Evolutionary conservation across 805 yeast genomes (phyloP), one percentile per base, ranked within the genome.

Genomic region (Metschnikowia continentalis): DNA sequence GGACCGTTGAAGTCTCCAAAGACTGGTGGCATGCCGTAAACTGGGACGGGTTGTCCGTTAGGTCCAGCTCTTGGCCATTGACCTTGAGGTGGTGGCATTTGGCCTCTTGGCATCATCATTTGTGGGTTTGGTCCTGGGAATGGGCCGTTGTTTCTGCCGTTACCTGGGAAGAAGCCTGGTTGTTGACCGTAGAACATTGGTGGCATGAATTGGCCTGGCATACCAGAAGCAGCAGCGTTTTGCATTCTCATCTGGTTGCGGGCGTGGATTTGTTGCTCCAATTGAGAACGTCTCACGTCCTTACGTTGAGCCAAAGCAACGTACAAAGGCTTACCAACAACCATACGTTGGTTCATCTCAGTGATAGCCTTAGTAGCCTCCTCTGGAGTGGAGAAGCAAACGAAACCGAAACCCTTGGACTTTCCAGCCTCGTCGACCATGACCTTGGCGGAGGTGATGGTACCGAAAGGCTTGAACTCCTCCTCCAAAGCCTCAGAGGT

Each of bases 301-400:
- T 90, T 92, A 75, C 96, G 88, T 83, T 94, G 99, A 63, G 99
- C 99, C 68, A 94, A 84, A 55, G 97, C 97, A 75, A 94, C 99
- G 72, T 92, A 94, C 69, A 94, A 81, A 66, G 98, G 99, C 82
- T 94, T 94, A 70, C 91, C 90, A 63, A 83, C 85, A 63, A 94
- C 83, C 86, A 92, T 87, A 71, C 90, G 88, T 78, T 90, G 97
- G 83, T 92, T 90, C 96, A 92, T 91, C 80, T 92, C 99, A 63
- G 92, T 81, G 71, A 92, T 90, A 60, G 99, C 99, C 78, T 90
- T 90, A 66, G 96, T 88, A 62, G 99, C 99, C 83, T 94, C 99
- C 75, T 94, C 99, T 68, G 98, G 97, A 58, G 94, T 75, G 51
- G 96, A 84, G 87, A 86, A 94, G 78, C 99, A 90, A 63, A 94